phyloP scores from a whole-genome alignment of 768 basidiomycete species.

The Filobasidium floriforme region DNA sequence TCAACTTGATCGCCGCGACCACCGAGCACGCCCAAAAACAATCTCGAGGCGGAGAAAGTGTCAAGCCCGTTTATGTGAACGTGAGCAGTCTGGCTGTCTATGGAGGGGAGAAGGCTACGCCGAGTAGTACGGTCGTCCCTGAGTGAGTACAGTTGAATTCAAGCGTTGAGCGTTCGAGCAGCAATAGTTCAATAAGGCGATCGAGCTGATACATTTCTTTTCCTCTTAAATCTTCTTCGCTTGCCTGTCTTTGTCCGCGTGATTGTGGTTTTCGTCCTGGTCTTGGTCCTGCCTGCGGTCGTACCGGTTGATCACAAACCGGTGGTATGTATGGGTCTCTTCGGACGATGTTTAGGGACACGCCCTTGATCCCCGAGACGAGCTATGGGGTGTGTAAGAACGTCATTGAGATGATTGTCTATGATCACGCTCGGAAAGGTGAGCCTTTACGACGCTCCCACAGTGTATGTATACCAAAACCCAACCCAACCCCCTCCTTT shows the following conservation, averaged over 20 bases:
- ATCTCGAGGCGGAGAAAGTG: conserved; percentile 22
- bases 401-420: conserved; percentile 42
- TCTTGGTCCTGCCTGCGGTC: neutral
- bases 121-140: conserved; percentile 37
- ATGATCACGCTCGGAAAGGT: conserved; percentile 44
- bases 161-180: neutral
- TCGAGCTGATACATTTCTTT: neutral
- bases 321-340: neutral
- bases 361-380: conserved; percentile 41
- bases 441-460: conserved; percentile 9
- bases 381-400: conserved; percentile 44
- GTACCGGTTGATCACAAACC: no score
- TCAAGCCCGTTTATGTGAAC: conserved; percentile 41
- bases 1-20: conserved; percentile 33
- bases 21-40: conserved; percentile 28
- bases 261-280: neutral
- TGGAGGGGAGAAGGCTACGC: conserved; percentile 39
- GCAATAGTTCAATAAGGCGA: no score
- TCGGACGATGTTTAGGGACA: conserved; percentile 25
- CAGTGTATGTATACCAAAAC: no score
- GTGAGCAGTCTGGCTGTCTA: conserved; percentile 43
- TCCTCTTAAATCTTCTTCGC: neutral
- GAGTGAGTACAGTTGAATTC: conserved; percentile 23
- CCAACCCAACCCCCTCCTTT: neutral
- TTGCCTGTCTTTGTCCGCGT: no score